Evolutionary conservation across 1,284 basidiomycete genomes (phyloP), one percentile per base, ranked within the genome.

Genomic region (Entoloma clypeatum): DNA sequence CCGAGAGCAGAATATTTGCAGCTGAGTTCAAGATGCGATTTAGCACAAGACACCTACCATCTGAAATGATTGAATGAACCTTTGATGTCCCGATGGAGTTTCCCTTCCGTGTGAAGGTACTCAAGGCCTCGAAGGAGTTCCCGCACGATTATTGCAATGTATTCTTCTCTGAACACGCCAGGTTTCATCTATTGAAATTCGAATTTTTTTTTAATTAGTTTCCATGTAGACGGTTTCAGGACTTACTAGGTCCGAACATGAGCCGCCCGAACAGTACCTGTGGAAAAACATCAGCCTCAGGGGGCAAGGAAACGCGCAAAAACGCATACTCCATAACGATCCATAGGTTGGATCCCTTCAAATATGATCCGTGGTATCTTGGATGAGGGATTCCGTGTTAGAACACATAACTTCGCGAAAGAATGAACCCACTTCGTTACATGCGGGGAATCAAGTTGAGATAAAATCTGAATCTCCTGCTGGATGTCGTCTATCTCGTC

Each of bases 401-500:
- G 48, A 48, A 48, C 32, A 48, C 42, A 18, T 47, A 39, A 43
- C 42, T 43, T 49, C 44, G 54, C 47, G 47, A 47, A 13, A 33
- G 18, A 60, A n/a, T n/a, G n/a, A n/a, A 69, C 80, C 59, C 57
- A 92, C 88, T 92, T 92, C 49, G 95, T 99, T 45, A 99, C 94
- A 68, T 89, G 86, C 26, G 89, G 83, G 34, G 92, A 96, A 65
- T 98, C 95, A 50, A 99, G 68, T 62, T 98, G 95, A n/a, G 92
- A 93, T 14, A 99, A 79, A 50, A 98, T 98, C 63, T 95, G 90
- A 48, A 99, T 99, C 65, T 99, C 96, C 63, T 96, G 92, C 58
- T 99, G 95, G 45, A 99, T 98, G 66, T 99, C 95, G 63, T 97
- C 94, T 62, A 99, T 97, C 71, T 99, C 96, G 60, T 99, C 96